phyloP scores from a whole-genome alignment of 805 yeast genomes.

The Schizosaccharomyces lindneri region DNA sequence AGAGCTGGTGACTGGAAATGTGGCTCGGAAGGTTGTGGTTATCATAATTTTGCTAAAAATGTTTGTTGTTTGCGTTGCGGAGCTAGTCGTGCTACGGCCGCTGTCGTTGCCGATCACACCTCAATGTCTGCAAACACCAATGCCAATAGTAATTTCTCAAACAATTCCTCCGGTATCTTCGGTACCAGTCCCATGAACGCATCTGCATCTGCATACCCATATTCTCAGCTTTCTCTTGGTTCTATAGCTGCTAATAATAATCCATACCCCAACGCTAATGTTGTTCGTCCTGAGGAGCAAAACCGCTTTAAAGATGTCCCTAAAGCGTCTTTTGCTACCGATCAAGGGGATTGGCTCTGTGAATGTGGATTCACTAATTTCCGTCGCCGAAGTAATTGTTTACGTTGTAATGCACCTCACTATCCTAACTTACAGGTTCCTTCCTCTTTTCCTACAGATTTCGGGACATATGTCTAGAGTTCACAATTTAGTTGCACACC shows the following conservation, averaged over 20 bases:
- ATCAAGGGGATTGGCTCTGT: conserved; percentile 2
- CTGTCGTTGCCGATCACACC: conserved; percentile 8
- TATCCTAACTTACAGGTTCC: neutral
- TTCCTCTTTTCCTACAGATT: neutral
- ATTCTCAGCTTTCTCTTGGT: neutral
- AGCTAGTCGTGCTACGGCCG: conserved; percentile 27
- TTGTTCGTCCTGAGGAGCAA: neutral
- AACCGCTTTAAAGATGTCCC: neutral
- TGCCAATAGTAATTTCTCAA: neutral
- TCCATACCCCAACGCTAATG: neutral
- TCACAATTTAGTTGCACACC: neutral
- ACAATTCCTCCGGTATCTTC: neutral
- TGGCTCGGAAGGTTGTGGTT: conserved; percentile 47
- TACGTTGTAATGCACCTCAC: conserved; percentile 1
- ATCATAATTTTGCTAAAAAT: conserved; percentile 84
- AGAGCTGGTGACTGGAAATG: conserved; percentile 97
- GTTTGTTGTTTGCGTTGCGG: conserved; percentile 73
- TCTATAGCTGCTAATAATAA: neutral
- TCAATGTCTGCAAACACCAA: neutral
- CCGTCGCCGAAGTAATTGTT: neutral
- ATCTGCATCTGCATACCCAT: neutral
- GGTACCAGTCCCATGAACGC: neutral
- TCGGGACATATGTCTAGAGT: neutral
- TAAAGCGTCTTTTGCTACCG: neutral
- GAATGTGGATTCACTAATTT: conserved; percentile 1